Evolutionary conservation across 108 stramenopile species (phyloP).

Genomic region (Stephanodiscus triporus): DNA sequence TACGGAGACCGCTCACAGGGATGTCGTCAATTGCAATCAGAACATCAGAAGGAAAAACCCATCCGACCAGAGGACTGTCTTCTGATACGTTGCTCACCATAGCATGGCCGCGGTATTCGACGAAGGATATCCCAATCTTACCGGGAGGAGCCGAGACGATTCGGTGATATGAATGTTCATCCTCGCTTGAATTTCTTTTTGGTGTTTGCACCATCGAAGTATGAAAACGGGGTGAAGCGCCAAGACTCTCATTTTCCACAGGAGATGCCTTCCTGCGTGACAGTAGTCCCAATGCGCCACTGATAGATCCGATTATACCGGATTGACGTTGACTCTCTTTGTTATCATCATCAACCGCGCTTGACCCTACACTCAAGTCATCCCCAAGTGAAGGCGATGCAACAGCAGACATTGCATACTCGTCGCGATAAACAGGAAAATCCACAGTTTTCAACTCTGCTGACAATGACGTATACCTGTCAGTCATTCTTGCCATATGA

Average conservation of each 20-base stretch:
- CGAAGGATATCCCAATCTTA: slow-evolving; percentile 84
- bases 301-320: slow-evolving; percentile 71
- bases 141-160: slow-evolving; percentile 86
- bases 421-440: background rate
- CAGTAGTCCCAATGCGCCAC: slow-evolving; percentile 76
- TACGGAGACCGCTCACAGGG: slow-evolving; percentile 82
- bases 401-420: slow-evolving; percentile 9
- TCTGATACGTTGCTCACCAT: slow-evolving; percentile 81
- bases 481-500: background rate
- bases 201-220: slow-evolving; percentile 15
- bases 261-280: slow-evolving; percentile 61
- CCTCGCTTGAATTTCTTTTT: slow-evolving; percentile 22
- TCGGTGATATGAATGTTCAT: slow-evolving; percentile 73
- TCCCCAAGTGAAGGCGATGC: slow-evolving; percentile 49
- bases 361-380: slow-evolving; percentile 56
- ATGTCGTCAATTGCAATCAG: slow-evolving; percentile 85
- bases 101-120: slow-evolving; percentile 84
- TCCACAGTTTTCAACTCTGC: background rate
- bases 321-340: slow-evolving; percentile 25
- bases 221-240: slow-evolving; percentile 1
- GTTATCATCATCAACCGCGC: slow-evolving; percentile 27
- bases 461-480: slow-evolving; percentile 3
- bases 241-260: background rate
- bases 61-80: slow-evolving; percentile 76
- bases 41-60: slow-evolving; percentile 83